A percentile compares a stretch with the other conserved stretches of the same genome.
Evolutionary conservation across 2,329 filamentous ascomycete genomes (phyloP).

Genomic region (Chaetomium olivaceum): DNA sequence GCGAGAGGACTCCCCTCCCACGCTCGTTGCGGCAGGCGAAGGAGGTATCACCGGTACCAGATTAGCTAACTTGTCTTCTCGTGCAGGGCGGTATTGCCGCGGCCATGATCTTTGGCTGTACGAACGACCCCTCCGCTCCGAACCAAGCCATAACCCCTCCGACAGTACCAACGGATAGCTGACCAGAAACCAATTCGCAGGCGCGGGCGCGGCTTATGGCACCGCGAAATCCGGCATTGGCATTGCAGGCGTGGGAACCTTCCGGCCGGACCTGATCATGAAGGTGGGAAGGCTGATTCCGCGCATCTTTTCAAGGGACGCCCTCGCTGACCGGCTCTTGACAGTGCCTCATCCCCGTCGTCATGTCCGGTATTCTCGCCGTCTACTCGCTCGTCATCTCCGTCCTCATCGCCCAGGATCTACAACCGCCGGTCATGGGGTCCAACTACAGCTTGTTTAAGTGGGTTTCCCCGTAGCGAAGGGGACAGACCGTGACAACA

Average conservation of each 20-base stretch:
- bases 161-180: conserved; percentile 19
- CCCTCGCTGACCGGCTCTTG: conserved; percentile 15
- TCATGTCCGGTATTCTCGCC: conserved; percentile 99
- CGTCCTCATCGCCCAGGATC: conserved; percentile 90
- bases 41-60: not conserved
- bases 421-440: conserved; percentile 67
- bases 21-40: not conserved
- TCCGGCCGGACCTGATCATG: conserved; percentile 86
- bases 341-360: conserved; percentile 79
- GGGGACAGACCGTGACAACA: not conserved
- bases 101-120: conserved; percentile 85
- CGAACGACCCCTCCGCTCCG: conserved; percentile 36
- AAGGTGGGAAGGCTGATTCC: conserved; percentile 57
- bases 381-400: conserved; percentile 97
- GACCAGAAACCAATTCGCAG: conserved; percentile 40
- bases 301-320: not conserved
- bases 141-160: conserved; percentile 1
- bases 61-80: conserved; percentile 28
- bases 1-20: not conserved
- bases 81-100: conserved; percentile 72
- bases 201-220: conserved; percentile 76
- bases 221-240: conserved; percentile 87
- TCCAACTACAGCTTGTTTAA: conserved; percentile 79
- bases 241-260: conserved; percentile 82
- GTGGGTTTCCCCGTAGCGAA: conserved; percentile 48